Percentiles rank a stretch among this genome's conserved stretches.
Evolutionary conservation across 768 basidiomycete genomes (phyloP).

Genomic region (Lanmaoa pseudosensibilis): DNA sequence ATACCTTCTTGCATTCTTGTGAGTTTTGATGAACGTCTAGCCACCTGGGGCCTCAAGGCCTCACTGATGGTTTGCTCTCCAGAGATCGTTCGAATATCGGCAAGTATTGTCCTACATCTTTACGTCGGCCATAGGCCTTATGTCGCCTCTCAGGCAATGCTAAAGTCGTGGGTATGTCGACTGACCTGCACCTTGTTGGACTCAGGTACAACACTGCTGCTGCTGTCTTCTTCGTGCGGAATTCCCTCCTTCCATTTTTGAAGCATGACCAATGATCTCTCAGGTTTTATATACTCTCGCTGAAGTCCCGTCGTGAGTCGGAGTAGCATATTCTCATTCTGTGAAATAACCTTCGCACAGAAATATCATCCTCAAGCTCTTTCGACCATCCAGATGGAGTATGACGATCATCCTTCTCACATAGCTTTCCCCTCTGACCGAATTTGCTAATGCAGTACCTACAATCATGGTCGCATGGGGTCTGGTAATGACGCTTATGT

Average conservation of each 20-base stretch:
- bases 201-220: neutral
- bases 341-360: conserved; percentile 20
- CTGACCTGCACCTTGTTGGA: neutral
- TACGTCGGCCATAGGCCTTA: neutral
- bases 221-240: neutral
- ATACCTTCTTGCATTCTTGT: conserved; percentile 1
- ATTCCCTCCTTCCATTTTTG: neutral
- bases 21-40: neutral
- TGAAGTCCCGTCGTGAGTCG: neutral
- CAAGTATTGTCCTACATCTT: neutral
- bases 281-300: conserved; percentile 1
- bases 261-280: neutral
- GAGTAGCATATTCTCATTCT: neutral
- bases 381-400: conserved; percentile 40
- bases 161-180: conserved; percentile 1
- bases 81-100: neutral
- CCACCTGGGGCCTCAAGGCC: neutral
- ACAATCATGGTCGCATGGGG: conserved; percentile 42
- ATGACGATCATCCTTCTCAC: neutral
- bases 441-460: conserved; percentile 35
- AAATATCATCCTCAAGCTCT: conserved; percentile 39
- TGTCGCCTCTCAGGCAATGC: neutral
- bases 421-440: conserved; percentile 7
- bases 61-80: neutral
- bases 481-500: conserved; percentile 40